These are phyloP conservation scores for Trypanosoma platydactyli DNA, from an alignment of 208 protist genomes.

Conservation along the genomic window DNA sequence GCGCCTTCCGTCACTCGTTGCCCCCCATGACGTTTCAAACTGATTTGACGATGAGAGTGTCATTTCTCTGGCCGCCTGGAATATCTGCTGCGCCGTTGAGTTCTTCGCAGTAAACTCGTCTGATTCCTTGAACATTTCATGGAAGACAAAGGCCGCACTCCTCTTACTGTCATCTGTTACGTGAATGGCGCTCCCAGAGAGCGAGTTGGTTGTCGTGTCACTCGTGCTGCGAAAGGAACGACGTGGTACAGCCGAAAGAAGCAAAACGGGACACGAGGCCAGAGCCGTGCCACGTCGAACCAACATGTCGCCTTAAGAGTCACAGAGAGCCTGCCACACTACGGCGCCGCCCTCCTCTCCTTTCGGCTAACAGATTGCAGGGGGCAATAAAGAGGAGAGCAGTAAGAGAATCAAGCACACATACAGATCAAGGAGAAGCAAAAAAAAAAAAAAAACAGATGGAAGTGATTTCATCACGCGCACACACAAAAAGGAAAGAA, in stretches of 20 bases:
- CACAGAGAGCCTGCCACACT: too few species aligned
- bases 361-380: too few species aligned
- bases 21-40: neutral
- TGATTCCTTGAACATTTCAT: conserved; percentile 2
- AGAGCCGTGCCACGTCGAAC: too few species aligned
- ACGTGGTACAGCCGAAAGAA: too few species aligned
- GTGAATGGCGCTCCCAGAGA: too few species aligned
- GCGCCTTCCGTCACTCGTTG: neutral
- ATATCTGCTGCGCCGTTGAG: neutral
- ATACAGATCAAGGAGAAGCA: neutral
- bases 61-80: neutral
- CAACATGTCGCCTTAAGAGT: too few species aligned
- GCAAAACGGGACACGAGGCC: too few species aligned
- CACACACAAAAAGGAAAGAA: neutral
- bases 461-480: too few species aligned
- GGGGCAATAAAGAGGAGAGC: too few species aligned
- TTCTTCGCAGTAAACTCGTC: neutral
- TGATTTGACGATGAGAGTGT: neutral
- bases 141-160: neutral
- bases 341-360: too few species aligned
- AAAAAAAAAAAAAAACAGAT: neutral
- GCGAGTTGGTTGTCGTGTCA: too few species aligned
- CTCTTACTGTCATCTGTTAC: neutral
- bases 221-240: too few species aligned
- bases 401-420: neutral